phyloP scores from a whole-genome alignment of 1,139 yeast species.

The Pichia sp. region DNA sequence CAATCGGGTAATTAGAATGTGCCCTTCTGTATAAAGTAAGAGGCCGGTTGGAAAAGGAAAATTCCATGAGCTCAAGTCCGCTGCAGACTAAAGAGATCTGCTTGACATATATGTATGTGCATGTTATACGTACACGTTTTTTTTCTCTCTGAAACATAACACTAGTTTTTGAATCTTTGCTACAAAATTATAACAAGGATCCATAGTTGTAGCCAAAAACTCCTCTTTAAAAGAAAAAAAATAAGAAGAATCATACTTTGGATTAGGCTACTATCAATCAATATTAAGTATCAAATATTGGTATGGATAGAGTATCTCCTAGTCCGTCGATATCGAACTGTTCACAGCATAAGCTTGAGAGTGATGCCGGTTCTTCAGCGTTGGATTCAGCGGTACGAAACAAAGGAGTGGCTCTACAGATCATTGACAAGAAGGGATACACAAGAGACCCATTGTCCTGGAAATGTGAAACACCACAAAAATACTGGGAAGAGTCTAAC shows the following conservation, averaged over 20 bases:
- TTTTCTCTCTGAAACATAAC: not conserved
- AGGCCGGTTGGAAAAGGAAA: not conserved
- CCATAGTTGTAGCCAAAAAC: not conserved
- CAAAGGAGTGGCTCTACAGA: constrained; percentile 2
- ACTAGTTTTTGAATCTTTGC: not conserved
- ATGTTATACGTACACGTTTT: not conserved
- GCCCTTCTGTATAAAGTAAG: not conserved
- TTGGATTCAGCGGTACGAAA: constrained; percentile 13
- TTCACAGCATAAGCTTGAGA: constrained; percentile 7
- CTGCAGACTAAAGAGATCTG: not conserved
- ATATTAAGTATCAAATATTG: constrained; percentile 1
- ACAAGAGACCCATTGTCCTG: not conserved
- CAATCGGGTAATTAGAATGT: not conserved
- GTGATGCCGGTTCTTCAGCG: constrained; percentile 9
- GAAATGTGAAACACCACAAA: constrained; percentile 2
- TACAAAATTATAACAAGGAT: not conserved
- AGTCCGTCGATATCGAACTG: constrained; percentile 12
- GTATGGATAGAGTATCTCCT: constrained; percentile 10
- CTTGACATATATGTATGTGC: not conserved
- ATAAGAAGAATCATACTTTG: not conserved
- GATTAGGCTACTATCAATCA: not conserved
- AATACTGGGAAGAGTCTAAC: not conserved
- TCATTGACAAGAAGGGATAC: not conserved
- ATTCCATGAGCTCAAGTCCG: not conserved
- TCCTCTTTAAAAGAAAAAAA: not conserved